Conservation (phyloP, 2,329 filamentous ascomycete genomes). For the Colletotrichum chrysophilum region DNA sequence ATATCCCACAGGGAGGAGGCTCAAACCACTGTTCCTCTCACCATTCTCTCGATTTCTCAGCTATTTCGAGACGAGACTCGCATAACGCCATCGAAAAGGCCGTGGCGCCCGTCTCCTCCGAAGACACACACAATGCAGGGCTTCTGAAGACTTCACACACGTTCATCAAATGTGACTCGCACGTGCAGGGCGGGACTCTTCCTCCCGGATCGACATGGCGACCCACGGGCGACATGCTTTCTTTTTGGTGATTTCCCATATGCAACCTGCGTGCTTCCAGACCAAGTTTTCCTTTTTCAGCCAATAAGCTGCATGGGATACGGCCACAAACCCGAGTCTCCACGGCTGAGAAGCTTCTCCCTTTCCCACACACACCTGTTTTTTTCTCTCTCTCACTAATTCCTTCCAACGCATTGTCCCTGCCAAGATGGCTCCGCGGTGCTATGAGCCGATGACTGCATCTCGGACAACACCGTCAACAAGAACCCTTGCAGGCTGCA, state of each 20-base stretch:
- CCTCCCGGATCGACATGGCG: background rate
- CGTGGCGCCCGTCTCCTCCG: background rate
- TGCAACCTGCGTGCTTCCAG: conserved; percentile 4
- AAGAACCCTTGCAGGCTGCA: conserved; percentile 12
- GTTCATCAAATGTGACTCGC: conserved; percentile 14
- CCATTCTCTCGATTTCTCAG: background rate
- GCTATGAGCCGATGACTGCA: conserved; percentile 5
- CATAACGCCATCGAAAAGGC: background rate
- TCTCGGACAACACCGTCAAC: conserved; percentile 7
- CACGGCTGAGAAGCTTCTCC: background rate
- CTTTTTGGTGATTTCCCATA: conserved; percentile 6
- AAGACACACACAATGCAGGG: conserved; percentile 1
- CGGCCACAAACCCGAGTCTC: background rate
- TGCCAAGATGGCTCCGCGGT: conserved; percentile 2
- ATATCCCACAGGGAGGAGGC: background rate
- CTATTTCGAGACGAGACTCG: background rate
- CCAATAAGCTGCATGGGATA: background rate
- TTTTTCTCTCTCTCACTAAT: background rate
- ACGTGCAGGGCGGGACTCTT: background rate
- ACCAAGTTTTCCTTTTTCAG: background rate
- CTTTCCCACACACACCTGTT: background rate
- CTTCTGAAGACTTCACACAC: conserved; percentile 6
- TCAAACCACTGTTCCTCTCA: background rate
- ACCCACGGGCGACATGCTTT: background rate
- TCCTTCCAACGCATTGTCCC: background rate